phyloP scores from a whole-genome alignment of 1,284 basidiomycete genomes.

The Pseudozyma thailandica region DNA sequence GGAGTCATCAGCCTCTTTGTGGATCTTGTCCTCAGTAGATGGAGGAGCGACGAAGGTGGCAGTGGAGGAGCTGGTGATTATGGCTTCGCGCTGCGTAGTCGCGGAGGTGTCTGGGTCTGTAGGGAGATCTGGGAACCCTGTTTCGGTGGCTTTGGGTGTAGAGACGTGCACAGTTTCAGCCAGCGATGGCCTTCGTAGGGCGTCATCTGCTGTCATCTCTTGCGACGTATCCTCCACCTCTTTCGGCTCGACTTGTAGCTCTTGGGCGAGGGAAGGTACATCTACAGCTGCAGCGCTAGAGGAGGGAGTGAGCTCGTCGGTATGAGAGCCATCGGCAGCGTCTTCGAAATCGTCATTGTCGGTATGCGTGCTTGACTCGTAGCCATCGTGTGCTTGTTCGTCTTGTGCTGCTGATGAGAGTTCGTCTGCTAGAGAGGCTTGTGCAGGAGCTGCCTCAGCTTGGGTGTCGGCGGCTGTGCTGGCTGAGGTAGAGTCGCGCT shows the following conservation, averaged over 20 bases:
- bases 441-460: slow-evolving; percentile 5
- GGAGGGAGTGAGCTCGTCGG: slow-evolving; percentile 25
- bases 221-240: background rate
- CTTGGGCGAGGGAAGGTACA: slow-evolving; percentile 1
- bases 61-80: slow-evolving; percentile 24
- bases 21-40: background rate
- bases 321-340: slow-evolving; percentile 39
- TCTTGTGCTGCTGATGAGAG: slow-evolving; percentile 16
- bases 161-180: slow-evolving; percentile 3
- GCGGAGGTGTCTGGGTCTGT: background rate
- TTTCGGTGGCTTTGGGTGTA: slow-evolving; percentile 22
- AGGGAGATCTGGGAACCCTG: slow-evolving; percentile 7
- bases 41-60: slow-evolving; percentile 33
- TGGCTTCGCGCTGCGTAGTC: background rate
- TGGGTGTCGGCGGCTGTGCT: slow-evolving; percentile 6
- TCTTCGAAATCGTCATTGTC: slow-evolving; percentile 50
- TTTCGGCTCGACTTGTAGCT: background rate
- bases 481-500: background rate
- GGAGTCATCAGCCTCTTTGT: background rate
- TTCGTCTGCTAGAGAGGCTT: slow-evolving; percentile 27
- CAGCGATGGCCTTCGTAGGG: slow-evolving; percentile 8
- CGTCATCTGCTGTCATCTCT: slow-evolving; percentile 13
- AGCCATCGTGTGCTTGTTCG: slow-evolving; percentile 16
- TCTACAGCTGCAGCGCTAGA: slow-evolving; percentile 20
- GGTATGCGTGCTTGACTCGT: slow-evolving; percentile 43